Evolutionary conservation across 345 rosid genomes (phyloP), one percentile per base, ranked within the genome.

Genomic region (Geranium brycei): DNA sequence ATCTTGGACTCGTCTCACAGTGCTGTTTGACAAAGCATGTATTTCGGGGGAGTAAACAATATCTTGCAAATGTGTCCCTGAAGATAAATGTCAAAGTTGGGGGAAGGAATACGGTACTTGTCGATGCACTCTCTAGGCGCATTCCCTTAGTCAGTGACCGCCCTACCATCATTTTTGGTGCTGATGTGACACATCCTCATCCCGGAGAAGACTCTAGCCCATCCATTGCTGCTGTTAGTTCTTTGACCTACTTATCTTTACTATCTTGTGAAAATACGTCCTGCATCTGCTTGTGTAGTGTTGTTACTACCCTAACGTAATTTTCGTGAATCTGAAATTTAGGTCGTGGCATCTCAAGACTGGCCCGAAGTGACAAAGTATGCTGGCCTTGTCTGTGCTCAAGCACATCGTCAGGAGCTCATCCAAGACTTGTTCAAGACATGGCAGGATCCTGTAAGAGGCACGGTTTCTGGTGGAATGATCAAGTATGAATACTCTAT

Each of bases 161-260:
- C 0, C 98, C 96, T 11, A 91, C 98, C 58, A 87, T 89, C 47
- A 89, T 91, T 67, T 91, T 91, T 79, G 98, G 98, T 30, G 98
- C 96, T 58, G 98, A 91, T 78, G 98, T 89, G 11, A 91, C 98
- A 19, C 96, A 91, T 76, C 98, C 98, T 62, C 98, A 90, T 68
- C 98, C 98, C 57, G 98, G 98, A 57, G 98, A 89, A 68, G 98
- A 91, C 76, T 91, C 98, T 7, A 89, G 92, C 75, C 98, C 98
- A 17, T 91, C 98, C 3, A 91, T 91, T 66, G 98, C 96, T 23
- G 98, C 98, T 66, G 98, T 91, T 85, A 70, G 82, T 67, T 19
- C 30, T 35, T 35, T 4, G 41, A 35, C 41, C 41, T 35, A 35
- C 13, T 66, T 35, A 35, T 4, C 41, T 35, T 35, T 7, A 4